phyloP scores from a whole-genome alignment of 1,284 basidiomycete genomes.

The Cryptococcus deneoformans region DNA sequence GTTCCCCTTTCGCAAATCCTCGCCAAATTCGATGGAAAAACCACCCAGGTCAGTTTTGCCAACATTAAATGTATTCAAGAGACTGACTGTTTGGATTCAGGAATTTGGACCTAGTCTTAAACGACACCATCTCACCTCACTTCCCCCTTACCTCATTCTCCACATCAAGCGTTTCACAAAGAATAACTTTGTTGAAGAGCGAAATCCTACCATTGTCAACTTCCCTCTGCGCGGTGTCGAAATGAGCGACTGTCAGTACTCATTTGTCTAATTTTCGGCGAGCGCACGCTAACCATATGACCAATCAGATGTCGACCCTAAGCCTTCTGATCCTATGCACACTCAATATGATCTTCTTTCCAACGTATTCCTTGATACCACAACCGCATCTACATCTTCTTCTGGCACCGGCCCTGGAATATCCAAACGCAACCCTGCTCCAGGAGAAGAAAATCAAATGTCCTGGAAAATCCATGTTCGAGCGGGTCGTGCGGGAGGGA shows the following conservation, averaged over 20 bases:
- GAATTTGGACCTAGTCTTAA: slow-evolving; percentile 82
- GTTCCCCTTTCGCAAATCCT: slow-evolving; percentile 86
- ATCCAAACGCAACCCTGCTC: slow-evolving; percentile 18
- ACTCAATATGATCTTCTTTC: slow-evolving; percentile 91
- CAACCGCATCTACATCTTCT: slow-evolving; percentile 81
- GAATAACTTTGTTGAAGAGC: slow-evolving; percentile 96
- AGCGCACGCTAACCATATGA: slow-evolving; percentile 1
- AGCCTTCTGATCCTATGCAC: slow-evolving; percentile 56
- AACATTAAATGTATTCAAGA: background rate
- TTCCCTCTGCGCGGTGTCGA: slow-evolving; percentile 92
- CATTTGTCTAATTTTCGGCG: slow-evolving; percentile 10
- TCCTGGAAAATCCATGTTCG: slow-evolving; percentile 89
- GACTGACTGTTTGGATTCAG: slow-evolving; percentile 45
- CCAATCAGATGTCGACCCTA: slow-evolving; percentile 70
- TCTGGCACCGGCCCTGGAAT: slow-evolving; percentile 31
- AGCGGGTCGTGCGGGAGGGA: slow-evolving; percentile 47
- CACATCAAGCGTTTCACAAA: slow-evolving; percentile 99
- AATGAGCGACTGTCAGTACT: slow-evolving; percentile 74
- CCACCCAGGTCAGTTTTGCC: slow-evolving; percentile 64
- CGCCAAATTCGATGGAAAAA: slow-evolving; percentile 92
- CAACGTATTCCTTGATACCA: slow-evolving; percentile 87
- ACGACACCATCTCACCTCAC: slow-evolving; percentile 79
- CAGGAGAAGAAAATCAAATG: slow-evolving; percentile 32
- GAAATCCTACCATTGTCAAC: slow-evolving; percentile 98
- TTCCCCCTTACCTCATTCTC: slow-evolving; percentile 90